phyloP scores from a whole-genome alignment of 2,329 filamentous ascomycete genomes.

The Endoconidiophora laricicola region DNA sequence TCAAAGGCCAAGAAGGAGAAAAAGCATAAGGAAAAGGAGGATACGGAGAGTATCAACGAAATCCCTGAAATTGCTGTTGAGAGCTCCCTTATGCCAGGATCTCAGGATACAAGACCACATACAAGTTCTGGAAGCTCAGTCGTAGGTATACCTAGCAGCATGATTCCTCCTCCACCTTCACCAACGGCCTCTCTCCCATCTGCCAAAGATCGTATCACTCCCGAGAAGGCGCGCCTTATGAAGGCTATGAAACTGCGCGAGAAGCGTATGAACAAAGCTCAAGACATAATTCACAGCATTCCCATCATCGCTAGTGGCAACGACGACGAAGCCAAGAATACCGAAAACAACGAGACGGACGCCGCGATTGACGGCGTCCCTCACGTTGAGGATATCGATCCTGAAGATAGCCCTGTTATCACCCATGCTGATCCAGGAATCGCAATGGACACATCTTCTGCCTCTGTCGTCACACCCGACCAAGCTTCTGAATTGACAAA shows the following conservation, averaged over 20 bases:
- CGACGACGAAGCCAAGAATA: constrained; percentile 15
- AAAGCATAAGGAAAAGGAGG: constrained; percentile 17
- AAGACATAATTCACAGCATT: background rate
- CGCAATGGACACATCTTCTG: constrained; percentile 29
- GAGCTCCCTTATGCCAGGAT: constrained; percentile 18
- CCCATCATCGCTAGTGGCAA: background rate
- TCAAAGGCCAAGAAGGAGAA: constrained; percentile 18
- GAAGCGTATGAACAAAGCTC: constrained; percentile 35
- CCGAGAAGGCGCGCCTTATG: constrained; percentile 83
- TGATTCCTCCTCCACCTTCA: constrained; percentile 8
- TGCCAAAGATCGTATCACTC: constrained; percentile 45
- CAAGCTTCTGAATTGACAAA: constrained; percentile 30
- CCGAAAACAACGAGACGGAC: constrained; percentile 16
- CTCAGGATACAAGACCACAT: constrained; percentile 18
- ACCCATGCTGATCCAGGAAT: constrained; percentile 37
- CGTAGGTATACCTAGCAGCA: constrained; percentile 3
- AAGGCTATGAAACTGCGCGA: constrained; percentile 85
- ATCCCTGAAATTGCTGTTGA: constrained; percentile 23
- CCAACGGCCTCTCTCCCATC: constrained; percentile 15
- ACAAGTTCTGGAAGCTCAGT: constrained; percentile 18
- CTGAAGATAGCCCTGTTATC: background rate
- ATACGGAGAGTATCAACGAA: constrained; percentile 16
- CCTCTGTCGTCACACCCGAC: constrained; percentile 25
- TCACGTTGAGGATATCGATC: constrained; percentile 24
- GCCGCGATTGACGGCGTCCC: constrained; percentile 17